Percentiles rank a stretch among this genome's conserved stretches.
Evolutionary conservation across 768 basidiomycete species (phyloP).

Genomic region (Lactarius quietus): DNA sequence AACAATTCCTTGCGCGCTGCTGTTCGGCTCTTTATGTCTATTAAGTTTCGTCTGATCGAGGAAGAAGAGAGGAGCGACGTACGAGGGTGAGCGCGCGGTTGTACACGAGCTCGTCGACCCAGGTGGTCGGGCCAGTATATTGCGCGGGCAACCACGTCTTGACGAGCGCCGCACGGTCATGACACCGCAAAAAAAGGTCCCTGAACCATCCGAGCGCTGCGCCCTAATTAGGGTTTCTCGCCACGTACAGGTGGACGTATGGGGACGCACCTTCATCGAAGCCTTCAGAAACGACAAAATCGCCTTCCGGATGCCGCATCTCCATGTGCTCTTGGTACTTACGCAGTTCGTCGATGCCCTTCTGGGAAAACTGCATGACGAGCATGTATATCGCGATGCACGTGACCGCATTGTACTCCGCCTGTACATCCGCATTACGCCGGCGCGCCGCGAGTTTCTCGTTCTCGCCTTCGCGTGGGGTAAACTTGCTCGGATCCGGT

Average conservation of each 20-base stretch:
- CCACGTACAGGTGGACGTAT: constrained; percentile 8
- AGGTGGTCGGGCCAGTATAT: constrained; percentile 77
- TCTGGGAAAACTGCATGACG: constrained; percentile 88
- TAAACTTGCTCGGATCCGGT: constrained; percentile 75
- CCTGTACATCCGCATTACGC: constrained; percentile 72
- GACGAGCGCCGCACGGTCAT: constrained; percentile 83
- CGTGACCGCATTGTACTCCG: constrained; percentile 79
- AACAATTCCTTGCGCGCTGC: constrained; percentile 89
- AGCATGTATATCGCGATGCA: constrained; percentile 89
- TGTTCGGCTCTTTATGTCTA: constrained; percentile 67
- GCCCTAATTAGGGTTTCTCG: constrained; percentile 21
- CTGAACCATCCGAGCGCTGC: constrained; percentile 87
- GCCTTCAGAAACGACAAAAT: constrained; percentile 72
- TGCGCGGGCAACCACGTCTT: constrained; percentile 86
- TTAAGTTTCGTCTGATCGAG: neutral
- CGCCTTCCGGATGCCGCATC: constrained; percentile 73
- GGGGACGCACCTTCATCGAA: constrained; percentile 67
- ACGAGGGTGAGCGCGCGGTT: constrained; percentile 88
- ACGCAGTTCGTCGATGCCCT: constrained; percentile 81
- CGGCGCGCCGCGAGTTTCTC: constrained; percentile 66
- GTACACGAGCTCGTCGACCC: constrained; percentile 88
- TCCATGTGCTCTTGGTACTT: constrained; percentile 78
- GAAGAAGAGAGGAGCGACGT: constrained; percentile 32
- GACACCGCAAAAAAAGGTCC: constrained; percentile 90
- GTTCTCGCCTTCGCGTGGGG: constrained; percentile 63